Evolutionary conservation across 257 asterid genomes (phyloP).

Genomic region (Voacanga thouarsii): DNA sequence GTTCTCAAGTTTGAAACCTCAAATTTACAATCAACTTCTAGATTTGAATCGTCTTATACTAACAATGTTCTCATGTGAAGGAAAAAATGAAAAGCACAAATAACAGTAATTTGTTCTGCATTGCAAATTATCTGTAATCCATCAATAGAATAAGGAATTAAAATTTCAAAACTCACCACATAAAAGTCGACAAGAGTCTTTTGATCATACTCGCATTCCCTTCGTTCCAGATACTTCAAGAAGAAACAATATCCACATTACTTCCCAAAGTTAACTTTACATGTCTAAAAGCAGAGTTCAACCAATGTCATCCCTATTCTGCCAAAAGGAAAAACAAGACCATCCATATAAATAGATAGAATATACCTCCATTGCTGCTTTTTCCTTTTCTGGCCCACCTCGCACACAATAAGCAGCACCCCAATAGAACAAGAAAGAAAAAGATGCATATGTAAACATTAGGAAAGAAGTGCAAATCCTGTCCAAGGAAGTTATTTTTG

Average conservation of each 20-base stretch:
- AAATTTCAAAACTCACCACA: constrained; percentile 35
- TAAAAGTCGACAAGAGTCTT: constrained; percentile 71
- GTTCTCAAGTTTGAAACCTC: background rate
- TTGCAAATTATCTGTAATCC: background rate
- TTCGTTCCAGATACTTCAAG: constrained; percentile 69
- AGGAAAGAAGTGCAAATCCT: constrained; percentile 11
- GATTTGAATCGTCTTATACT: background rate
- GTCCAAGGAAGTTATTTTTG: background rate
- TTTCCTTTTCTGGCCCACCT: constrained; percentile 79
- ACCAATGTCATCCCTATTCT: background rate
- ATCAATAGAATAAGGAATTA: background rate
- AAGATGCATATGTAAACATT: background rate
- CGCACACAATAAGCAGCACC: constrained; percentile 86
- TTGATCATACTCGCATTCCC: constrained; percentile 88
- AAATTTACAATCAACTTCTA: background rate
- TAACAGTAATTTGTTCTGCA: too few species aligned
- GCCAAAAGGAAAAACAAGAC: too few species aligned
- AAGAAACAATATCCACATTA: background rate
- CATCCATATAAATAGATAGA: background rate
- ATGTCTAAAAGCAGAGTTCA: background rate
- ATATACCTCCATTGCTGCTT: constrained; percentile 75
- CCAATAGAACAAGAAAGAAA: constrained; percentile 53
- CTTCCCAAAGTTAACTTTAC: background rate
- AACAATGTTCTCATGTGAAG: background rate
- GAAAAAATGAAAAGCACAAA: background rate